phyloP scores from a whole-genome alignment of 306 rosid species.

The Lathyrus tuberosus region DNA sequence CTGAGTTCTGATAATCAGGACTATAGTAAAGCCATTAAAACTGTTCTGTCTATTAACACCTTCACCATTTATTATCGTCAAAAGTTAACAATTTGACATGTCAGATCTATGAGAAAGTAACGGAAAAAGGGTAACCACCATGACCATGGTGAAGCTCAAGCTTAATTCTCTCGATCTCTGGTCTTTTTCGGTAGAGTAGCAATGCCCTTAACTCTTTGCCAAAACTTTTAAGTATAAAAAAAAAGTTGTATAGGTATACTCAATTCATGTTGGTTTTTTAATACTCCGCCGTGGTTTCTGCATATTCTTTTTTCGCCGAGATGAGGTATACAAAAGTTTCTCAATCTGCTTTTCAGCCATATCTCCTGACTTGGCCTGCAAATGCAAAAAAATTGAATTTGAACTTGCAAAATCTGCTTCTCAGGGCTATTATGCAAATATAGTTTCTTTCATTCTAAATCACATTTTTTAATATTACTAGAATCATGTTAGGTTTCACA shows the following conservation, averaged over 20 bases:
- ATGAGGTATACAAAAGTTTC: constrained; percentile 74
- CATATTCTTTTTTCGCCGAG: constrained; percentile 65
- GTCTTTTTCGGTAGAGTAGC: neutral
- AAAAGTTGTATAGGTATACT: constrained; percentile 26
- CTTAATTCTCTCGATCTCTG: neutral
- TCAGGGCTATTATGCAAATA: neutral
- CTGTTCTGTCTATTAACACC: constrained; percentile 10
- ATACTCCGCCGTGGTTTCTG: constrained; percentile 45
- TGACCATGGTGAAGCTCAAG: constrained; percentile 1
- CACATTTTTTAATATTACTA: neutral
- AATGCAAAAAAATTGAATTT: constrained; percentile 27
- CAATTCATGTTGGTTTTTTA: constrained; percentile 39
- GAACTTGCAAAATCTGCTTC: neutral
- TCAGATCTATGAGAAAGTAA: neutral
- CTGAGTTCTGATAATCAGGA: no score
- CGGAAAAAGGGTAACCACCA: constrained; percentile 4
- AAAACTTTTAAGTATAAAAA: constrained; percentile 23
- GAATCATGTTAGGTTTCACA: neutral
- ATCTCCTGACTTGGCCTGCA: constrained; percentile 69
- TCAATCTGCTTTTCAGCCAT: constrained; percentile 86
- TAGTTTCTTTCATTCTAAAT: neutral
- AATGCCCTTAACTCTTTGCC: constrained; percentile 16
- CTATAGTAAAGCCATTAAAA: neutral
- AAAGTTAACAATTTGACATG: constrained; percentile 14
- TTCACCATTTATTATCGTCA: neutral